A percentile compares a stretch with the other conserved stretches of the same genome.
Conservation (phyloP, 2,329 filamentous ascomycete genomes). For the Claviceps capensis region DNA sequence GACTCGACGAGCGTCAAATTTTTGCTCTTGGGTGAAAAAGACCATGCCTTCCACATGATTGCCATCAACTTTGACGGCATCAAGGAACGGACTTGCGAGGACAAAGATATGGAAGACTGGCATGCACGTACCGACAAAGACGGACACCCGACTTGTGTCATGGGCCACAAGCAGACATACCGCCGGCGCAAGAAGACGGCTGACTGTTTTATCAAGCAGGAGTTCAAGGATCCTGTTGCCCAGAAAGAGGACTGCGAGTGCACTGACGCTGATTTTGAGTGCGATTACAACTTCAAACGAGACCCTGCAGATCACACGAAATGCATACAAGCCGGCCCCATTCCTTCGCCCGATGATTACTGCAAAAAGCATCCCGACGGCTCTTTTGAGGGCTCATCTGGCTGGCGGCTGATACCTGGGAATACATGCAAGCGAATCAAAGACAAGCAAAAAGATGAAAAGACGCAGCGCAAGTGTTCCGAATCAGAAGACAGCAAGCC, state of each 20-base stretch:
- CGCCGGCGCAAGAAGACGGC: slow-evolving; percentile 72
- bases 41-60: slow-evolving; percentile 48
- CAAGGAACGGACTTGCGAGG: slow-evolving; percentile 64
- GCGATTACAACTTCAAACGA: slow-evolving; percentile 80
- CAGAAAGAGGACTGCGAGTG: slow-evolving; percentile 68
- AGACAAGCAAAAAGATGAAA: slow-evolving; percentile 53
- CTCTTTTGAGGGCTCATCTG: slow-evolving; percentile 73
- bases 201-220: slow-evolving; percentile 76
- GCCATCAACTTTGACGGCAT: slow-evolving; percentile 74
- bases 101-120: slow-evolving; percentile 78
- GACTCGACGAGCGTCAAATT: slow-evolving; percentile 93
- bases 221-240: slow-evolving; percentile 67
- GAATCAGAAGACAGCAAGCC: slow-evolving; percentile 34
- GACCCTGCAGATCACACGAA: slow-evolving; percentile 48
- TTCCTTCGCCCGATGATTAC: slow-evolving; percentile 54
- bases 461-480: slow-evolving; percentile 63
- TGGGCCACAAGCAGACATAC: slow-evolving; percentile 90
- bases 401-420: slow-evolving; percentile 83
- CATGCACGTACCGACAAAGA: slow-evolving; percentile 69
- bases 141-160: slow-evolving; percentile 73
- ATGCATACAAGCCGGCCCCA: slow-evolving; percentile 50
- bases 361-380: slow-evolving; percentile 55
- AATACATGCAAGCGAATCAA: slow-evolving; percentile 52
- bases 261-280: slow-evolving; percentile 78
- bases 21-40: slow-evolving; percentile 53